Percentiles rank a stretch among this genome's conserved stretches.
Evolutionary conservation across 345 rosid species (phyloP).

Genomic region (Aethionema arabicum): DNA sequence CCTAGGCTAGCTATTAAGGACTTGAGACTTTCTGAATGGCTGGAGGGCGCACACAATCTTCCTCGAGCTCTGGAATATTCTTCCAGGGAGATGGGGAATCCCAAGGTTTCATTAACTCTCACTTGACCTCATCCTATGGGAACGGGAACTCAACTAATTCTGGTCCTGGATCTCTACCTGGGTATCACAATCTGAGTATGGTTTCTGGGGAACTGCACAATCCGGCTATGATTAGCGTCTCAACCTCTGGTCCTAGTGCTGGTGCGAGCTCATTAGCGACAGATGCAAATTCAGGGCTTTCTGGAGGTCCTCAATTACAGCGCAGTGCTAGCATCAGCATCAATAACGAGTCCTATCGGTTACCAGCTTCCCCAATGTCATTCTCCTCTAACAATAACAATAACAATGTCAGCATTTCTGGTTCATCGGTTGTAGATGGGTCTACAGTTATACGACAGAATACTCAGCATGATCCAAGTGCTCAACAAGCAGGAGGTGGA

Average conservation of each 20-base stretch:
- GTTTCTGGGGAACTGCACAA: conserved; percentile 85
- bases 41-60: conserved; percentile 83
- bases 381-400: conserved; percentile 76
- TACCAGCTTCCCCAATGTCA: conserved; percentile 93
- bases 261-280: conserved; percentile 95
- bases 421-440: conserved; percentile 83
- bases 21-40: conserved; percentile 77
- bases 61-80: conserved; percentile 92
- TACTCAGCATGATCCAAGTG: conserved; percentile 63
- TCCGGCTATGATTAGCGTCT: conserved; percentile 73
- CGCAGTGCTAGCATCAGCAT: conserved; percentile 96
- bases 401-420: conserved; percentile 87
- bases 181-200: conserved; percentile 61
- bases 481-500: conserved; percentile 35
- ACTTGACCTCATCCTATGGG: conserved; percentile 74
- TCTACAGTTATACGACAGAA: conserved; percentile 72
- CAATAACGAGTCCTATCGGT: conserved; percentile 87
- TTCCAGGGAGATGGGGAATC: conserved; percentile 96
- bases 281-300: conserved; percentile 91
- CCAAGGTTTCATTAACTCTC: conserved; percentile 81
- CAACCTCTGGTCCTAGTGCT: conserved; percentile 86
- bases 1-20: conserved; percentile 38
- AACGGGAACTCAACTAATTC: conserved; percentile 83
- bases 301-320: conserved; percentile 83
- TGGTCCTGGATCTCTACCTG: conserved; percentile 72